Conservation (phyloP, 1,284 basidiomycete genomes). For the Phenoliferia sp. region DNA sequence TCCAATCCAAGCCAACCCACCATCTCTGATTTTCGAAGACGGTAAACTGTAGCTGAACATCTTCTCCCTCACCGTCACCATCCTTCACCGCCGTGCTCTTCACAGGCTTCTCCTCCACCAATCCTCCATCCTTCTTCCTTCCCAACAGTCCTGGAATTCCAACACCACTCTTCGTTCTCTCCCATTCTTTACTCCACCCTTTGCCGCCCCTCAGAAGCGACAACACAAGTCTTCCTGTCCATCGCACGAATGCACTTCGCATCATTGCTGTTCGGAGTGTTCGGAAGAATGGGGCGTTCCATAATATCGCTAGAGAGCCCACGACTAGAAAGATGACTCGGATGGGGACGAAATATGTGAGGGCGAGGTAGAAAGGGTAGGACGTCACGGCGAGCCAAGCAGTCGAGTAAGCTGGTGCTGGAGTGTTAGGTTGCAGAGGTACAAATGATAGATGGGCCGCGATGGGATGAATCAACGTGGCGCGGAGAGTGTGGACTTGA, state of each 20-base stretch:
- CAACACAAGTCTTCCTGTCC: slow-evolving; percentile 8
- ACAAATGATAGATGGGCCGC: slow-evolving; percentile 19
- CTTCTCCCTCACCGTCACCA: slow-evolving; percentile 15
- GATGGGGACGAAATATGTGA: slow-evolving; percentile 30
- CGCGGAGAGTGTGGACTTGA: slow-evolving; percentile 25
- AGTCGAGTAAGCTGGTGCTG: slow-evolving; percentile 24
- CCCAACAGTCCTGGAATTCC: slow-evolving; percentile 24
- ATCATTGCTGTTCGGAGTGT: slow-evolving; percentile 27
- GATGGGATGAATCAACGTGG: slow-evolving; percentile 26
- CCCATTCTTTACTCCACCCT: slow-evolving; percentile 20
- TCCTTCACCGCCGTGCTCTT: slow-evolving; percentile 3
- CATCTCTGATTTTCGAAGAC: slow-evolving; percentile 39
- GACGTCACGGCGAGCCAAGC: slow-evolving; percentile 32
- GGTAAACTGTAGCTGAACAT: slow-evolving; percentile 36
- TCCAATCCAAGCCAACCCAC: slow-evolving; percentile 41
- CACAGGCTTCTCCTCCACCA: slow-evolving; percentile 24
- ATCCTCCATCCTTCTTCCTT: not conserved
- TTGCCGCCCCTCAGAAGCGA: slow-evolving; percentile 16
- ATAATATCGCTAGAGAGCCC: slow-evolving; percentile 31
- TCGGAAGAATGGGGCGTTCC: slow-evolving; percentile 36
- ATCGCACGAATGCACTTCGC: slow-evolving; percentile 20
- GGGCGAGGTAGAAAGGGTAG: slow-evolving; percentile 35
- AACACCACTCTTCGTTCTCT: slow-evolving; percentile 14
- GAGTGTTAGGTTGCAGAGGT: slow-evolving; percentile 12
- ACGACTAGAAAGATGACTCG: slow-evolving; percentile 28